Evolutionary conservation across 2,329 filamentous ascomycete species (phyloP), one percentile per base, ranked within the genome.

Genomic region (Xylariaceae sp.): DNA sequence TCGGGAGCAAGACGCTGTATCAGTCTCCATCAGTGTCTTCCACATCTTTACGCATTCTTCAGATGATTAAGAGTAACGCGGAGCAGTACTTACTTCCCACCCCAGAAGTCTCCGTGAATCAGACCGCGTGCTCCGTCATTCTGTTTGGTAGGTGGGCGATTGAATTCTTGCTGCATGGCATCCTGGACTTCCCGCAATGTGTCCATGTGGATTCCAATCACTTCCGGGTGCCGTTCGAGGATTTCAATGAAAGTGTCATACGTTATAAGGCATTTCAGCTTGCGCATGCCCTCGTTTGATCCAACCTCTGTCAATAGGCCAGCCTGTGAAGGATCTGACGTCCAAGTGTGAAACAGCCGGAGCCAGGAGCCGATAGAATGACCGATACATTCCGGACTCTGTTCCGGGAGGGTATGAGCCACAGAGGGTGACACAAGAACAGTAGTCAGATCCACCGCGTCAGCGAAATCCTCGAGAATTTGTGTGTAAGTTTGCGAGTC

Each of bases 1-100:
- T 44, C 4, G 45, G 53, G 11, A 59, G 39, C 38, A 63, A 43
- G 42, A 64, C 48, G 47, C 56, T 62, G 32, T 35, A 48, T 19
- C 12, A 38, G 22, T 17, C 14, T 17, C 36, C 7, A 14, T 44
- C 30, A 30, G 30, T 30, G 12, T 36, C 12, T 36, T 36, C 10
- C 33, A 15, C 15, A 12, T 15, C 4, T 10, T 5, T 36, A 35
- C 12, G 33, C 10, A 36, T 9, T 10, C 33, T 14, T 36, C 15
- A 27, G 22, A 27, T 27, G 15, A 31, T n/a, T 11, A 18, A 43
- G 31, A 43, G 19, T 11, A 38, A 38, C 4, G 35, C 17, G 14
- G 39, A 39, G 18, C 12, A 31, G 33, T 19, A 48, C 49, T 44
- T 35, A 48, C 49, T 52, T 52, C 18, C 49, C 45, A 35, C 22